Evolutionary conservation across 805 yeast genomes (phyloP).

Genomic region (Metschnikowia kofuensis): DNA sequence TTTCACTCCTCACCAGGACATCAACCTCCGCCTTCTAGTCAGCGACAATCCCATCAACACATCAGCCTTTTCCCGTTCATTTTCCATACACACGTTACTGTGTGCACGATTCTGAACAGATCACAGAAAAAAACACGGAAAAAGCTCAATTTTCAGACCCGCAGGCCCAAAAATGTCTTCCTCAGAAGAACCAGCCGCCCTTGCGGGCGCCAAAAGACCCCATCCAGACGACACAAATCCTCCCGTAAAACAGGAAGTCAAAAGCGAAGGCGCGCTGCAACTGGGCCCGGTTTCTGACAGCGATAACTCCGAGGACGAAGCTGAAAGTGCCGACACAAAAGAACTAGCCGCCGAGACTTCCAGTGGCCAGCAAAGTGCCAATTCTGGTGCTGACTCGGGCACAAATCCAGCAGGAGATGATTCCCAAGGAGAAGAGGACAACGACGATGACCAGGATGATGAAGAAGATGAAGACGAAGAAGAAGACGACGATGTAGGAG

Average conservation of each 20-base stretch:
- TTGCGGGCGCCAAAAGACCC: slow-evolving; percentile 12
- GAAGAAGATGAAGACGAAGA: slow-evolving; percentile 52
- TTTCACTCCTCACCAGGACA: background rate
- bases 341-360: too few relatives aligned
- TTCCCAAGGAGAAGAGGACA: background rate
- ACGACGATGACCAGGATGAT: slow-evolving; percentile 22
- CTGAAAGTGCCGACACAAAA: too few relatives aligned
- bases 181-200: background rate
- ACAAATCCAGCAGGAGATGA: background rate
- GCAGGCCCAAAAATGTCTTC: slow-evolving; percentile 2
- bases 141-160: background rate
- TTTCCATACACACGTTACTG: background rate
- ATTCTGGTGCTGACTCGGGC: too few relatives aligned
- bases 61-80: background rate
- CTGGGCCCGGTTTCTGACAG: slow-evolving; percentile 1
- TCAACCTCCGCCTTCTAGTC: background rate
- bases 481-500: slow-evolving; percentile 49
- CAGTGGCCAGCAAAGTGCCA: too few relatives aligned
- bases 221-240: slow-evolving; percentile 8
- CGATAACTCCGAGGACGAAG: background rate
- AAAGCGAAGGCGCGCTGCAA: slow-evolving; percentile 17
- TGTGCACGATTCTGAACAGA: background rate
- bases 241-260: slow-evolving; percentile 17
- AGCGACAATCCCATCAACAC: background rate
- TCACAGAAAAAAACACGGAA: background rate